phyloP scores from a whole-genome alignment of 192 early-diverging fungal genomes.

The Umbelopsis ramanniana region DNA sequence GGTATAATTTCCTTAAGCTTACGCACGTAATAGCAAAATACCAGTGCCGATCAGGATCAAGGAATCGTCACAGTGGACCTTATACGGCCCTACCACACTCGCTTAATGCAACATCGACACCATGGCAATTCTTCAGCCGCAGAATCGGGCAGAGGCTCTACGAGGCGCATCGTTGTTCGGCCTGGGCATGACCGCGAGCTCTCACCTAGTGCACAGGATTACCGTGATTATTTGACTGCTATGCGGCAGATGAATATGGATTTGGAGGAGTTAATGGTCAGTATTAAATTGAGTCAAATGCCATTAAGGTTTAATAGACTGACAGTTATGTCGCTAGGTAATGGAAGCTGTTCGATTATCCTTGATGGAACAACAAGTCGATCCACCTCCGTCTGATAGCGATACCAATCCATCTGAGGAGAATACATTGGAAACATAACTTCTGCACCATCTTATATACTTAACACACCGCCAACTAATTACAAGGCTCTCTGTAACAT shows the following conservation, averaged over 20 bases:
- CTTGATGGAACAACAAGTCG: constrained; percentile 4
- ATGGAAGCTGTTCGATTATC: constrained; percentile 36
- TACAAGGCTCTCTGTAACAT: no score
- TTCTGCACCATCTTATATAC: neutral
- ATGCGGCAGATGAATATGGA: constrained; percentile 22
- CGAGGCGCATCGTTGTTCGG: constrained; percentile 26
- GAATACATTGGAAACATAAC: neutral
- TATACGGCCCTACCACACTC: constrained; percentile 9
- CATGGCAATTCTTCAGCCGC: constrained; percentile 11
- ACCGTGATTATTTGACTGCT: constrained; percentile 18
- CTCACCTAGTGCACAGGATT: constrained; percentile 2
- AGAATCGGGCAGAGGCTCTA: constrained; percentile 1
- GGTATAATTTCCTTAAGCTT: no score
- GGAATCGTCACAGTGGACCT: neutral
- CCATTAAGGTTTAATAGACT: neutral
- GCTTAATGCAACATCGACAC: neutral
- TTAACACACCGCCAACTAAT: no score
- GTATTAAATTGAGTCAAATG: neutral
- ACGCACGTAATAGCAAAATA: neutral
- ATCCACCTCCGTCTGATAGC: neutral
- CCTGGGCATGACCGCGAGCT: neutral
- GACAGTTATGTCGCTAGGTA: neutral
- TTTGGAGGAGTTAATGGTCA: constrained; percentile 28
- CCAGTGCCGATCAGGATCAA: neutral
- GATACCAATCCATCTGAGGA: neutral